A percentile compares a stretch with the other conserved stretches of the same genome.
Conservation (phyloP, 2,329 filamentous ascomycete species). For the Tolypocladium amazonense region DNA sequence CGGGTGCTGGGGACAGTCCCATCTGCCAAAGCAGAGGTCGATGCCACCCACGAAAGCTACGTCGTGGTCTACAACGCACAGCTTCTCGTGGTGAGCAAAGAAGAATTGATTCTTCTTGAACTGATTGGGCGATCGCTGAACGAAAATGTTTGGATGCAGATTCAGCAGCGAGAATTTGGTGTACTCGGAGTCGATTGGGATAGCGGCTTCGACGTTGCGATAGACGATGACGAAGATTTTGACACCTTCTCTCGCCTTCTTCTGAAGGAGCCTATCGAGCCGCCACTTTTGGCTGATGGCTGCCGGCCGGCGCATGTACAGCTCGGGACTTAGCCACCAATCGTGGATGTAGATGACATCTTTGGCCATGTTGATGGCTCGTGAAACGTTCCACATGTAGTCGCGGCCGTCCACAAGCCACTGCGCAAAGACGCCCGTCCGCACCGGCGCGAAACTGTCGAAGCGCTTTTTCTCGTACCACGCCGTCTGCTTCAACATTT, state of each 20-base stretch:
- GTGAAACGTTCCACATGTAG: conserved; percentile 99
- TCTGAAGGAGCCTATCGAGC: conserved; percentile 82
- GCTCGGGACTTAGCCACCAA: conserved; percentile 95
- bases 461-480: conserved; percentile 84
- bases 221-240: conserved; percentile 98
- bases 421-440: conserved; percentile 78
- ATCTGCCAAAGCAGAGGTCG: conserved; percentile 92
- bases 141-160: conserved; percentile 90
- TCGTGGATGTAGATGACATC: conserved; percentile 99
- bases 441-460: conserved; percentile 84
- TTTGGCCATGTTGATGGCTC: conserved; percentile 91
- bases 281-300: conserved; percentile 98
- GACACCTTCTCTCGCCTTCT: conserved; percentile 87
- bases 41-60: conserved; percentile 93
- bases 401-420: conserved; percentile 96
- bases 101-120: conserved; percentile 99
- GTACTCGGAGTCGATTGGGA: conserved; percentile 96
- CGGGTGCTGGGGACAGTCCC: conserved; percentile 91
- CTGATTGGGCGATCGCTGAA: conserved; percentile 92
- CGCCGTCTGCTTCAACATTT: conserved; percentile 71
- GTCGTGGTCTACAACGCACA: conserved; percentile 94
- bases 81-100: conserved; percentile 96
- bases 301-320: conserved; percentile 88
- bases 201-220: conserved; percentile 90
- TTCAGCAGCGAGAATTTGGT: conserved; percentile 95